phyloP scores from a whole-genome alignment of 352 stramenopile genomes.

The Phytopythium cucurbitacearum region DNA sequence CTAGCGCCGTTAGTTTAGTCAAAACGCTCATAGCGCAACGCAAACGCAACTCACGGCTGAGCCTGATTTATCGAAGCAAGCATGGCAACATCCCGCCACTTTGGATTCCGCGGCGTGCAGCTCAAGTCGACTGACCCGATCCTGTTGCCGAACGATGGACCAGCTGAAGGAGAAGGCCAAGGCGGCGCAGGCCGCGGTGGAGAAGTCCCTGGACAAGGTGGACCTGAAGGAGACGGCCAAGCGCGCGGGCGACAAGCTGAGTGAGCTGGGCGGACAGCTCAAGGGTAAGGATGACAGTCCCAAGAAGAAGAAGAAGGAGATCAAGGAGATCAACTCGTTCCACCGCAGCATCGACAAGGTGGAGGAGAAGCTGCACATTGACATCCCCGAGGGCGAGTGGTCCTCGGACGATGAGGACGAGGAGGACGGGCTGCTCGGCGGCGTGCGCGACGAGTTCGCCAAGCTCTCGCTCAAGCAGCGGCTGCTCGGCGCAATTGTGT shows the following conservation, averaged over 20 bases:
- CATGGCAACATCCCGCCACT: background rate
- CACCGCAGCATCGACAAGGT: constrained; percentile 16
- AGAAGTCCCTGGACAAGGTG: constrained; percentile 22
- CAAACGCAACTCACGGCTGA: background rate
- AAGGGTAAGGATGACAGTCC: constrained; percentile 16
- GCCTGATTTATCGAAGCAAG: background rate
- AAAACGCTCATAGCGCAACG: background rate
- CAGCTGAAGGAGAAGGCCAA: constrained; percentile 41
- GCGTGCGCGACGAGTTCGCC: constrained; percentile 29
- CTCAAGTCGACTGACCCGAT: background rate
- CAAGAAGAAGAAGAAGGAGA: constrained; percentile 9
- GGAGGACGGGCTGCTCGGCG: constrained; percentile 32
- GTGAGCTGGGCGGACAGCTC: constrained; percentile 1
- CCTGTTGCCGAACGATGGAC: constrained; percentile 24
- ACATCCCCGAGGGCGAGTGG: constrained; percentile 21
- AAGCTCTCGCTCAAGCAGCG: constrained; percentile 40
- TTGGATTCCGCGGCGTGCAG: background rate
- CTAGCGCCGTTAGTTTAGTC: background rate
- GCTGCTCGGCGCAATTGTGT: constrained; percentile 24
- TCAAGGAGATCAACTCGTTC: background rate
- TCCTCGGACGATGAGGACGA: constrained; percentile 35
- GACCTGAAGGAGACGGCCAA: constrained; percentile 26
- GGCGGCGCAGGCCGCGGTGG: constrained; percentile 26
- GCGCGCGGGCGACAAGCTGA: constrained; percentile 18
- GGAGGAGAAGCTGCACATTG: constrained; percentile 29